phyloP scores from a whole-genome alignment of 1,139 yeast species.

The Candida tetrigidarum region DNA sequence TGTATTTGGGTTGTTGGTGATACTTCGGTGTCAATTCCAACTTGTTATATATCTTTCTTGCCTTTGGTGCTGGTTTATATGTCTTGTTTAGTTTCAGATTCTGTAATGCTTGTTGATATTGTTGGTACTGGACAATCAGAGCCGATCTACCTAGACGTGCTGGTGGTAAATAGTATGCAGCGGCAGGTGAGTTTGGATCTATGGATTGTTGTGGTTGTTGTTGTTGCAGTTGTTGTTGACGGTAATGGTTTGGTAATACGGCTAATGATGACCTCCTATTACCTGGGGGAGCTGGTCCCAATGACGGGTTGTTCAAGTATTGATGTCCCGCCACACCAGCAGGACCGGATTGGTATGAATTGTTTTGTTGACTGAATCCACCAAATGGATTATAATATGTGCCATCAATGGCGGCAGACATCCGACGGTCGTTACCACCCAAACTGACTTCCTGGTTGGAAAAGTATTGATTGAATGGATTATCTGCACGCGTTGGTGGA shows the following conservation, averaged over 20 bases:
- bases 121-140: conserved; percentile 43
- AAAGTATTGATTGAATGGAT: conserved; percentile 52
- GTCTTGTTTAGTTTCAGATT: conserved; percentile 26
- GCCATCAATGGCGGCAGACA: conserved; percentile 48
- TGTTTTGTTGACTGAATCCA: conserved; percentile 9
- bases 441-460: conserved; percentile 43
- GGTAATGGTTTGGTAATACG: conserved; percentile 24
- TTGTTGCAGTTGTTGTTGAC: conserved; percentile 19
- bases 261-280: conserved; percentile 47
- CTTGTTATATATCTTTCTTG: conserved; percentile 39
- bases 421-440: conserved; percentile 38
- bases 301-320: conserved; percentile 9
- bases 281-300: conserved; percentile 8
- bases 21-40: conserved; percentile 66
- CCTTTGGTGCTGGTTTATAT: conserved; percentile 43
- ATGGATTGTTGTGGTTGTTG: conserved; percentile 10
- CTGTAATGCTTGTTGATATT: conserved; percentile 37
- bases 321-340: conserved; percentile 12
- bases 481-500: conserved; percentile 53
- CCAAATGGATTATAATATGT: conserved; percentile 21
- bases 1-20: conserved; percentile 71
- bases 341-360: conserved; percentile 15
- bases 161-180: conserved; percentile 17
- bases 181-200: conserved; percentile 12
- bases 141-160: conserved; percentile 34